Evolutionary conservation across 768 basidiomycete species (phyloP), one percentile per base, ranked within the genome.

Genomic region (Chalciporus sphaerocephalus): DNA sequence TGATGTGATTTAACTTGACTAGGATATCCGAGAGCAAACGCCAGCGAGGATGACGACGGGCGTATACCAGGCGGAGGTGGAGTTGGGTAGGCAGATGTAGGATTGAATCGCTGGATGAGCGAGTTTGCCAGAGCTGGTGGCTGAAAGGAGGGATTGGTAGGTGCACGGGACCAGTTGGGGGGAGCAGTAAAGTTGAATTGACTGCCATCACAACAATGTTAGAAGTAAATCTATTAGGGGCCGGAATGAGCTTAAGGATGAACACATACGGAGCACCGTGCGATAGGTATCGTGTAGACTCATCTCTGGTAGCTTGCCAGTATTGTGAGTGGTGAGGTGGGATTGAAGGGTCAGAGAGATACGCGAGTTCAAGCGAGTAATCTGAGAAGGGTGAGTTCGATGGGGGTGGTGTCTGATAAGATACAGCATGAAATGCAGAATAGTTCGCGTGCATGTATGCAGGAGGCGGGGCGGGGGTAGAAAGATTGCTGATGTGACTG

Each of bases 11-110:
- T 61, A 22, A 15, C 44, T 32, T 61, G 57, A 22, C 56, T 64
- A 5, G 69, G 71, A 33, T 70, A 65, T 5, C 83, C 85, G 18
- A 91, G 74, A 3, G 88, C 88, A 60, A 74, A 74, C 5, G 87
- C 87, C 45, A 88, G 76, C 11, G 87, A 89, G 13, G 87, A 89
- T 1, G 86, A 85, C 1, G 76, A 78, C n/a, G 74, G 70, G 28
- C 69, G 75, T 32, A 85, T 79, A 11, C 75, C 74, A 1, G 83
- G 83, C 15, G 74, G 73, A 1, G 85, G 83, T 18, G 83, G 83
- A 2, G 86, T 86, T 2, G 85, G 86, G 65, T 89, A 89, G 2
- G 79, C 74, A 4, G 74, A 69, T 15, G 73, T 72, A n/a, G 85
- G 81, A 4, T 72, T 64, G 24, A 78, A 74, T 12, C 78, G 77